Conservation (phyloP, 2,329 filamentous ascomycete genomes). For the Ophiostoma sp. region DNA sequence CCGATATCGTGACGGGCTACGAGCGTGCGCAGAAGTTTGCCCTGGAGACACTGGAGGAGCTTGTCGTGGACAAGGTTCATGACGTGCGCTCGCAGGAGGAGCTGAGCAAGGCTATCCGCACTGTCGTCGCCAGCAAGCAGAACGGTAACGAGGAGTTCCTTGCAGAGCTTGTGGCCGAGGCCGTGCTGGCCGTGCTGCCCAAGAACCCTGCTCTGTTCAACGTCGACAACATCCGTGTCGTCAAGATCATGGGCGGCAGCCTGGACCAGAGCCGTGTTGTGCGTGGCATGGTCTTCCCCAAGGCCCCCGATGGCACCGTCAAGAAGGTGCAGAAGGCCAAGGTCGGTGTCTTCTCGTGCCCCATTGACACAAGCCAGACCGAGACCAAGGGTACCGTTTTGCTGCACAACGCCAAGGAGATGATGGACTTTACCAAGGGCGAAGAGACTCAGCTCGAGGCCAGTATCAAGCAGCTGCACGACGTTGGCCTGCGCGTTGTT, state of each 20-base stretch:
- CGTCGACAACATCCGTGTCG: slow-evolving; percentile 96
- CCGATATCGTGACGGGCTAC: slow-evolving; percentile 92
- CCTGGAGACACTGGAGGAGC: slow-evolving; percentile 76
- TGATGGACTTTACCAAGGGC: slow-evolving; percentile 96
- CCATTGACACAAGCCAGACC: slow-evolving; percentile 91
- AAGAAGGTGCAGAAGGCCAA: slow-evolving; percentile 92
- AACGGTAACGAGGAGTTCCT: slow-evolving; percentile 87
- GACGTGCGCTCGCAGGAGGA: slow-evolving; percentile 76
- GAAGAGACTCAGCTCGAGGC: slow-evolving; percentile 90
- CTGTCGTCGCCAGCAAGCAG: slow-evolving; percentile 95
- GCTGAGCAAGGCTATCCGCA: slow-evolving; percentile 90
- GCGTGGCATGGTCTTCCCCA: slow-evolving; percentile 96
- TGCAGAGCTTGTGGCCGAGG: slow-evolving; percentile 79
- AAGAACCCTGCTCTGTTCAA: slow-evolving; percentile 97
- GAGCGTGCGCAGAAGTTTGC: slow-evolving; percentile 90
- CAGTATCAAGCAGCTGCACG: slow-evolving; percentile 89
- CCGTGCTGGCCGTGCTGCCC: slow-evolving; percentile 78
- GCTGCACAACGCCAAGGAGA: slow-evolving; percentile 94
- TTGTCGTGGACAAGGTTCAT: slow-evolving; percentile 84
- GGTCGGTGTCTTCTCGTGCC: slow-evolving; percentile 93
- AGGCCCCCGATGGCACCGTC: slow-evolving; percentile 84
- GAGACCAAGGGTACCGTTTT: slow-evolving; percentile 98
- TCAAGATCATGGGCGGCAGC: slow-evolving; percentile 98
- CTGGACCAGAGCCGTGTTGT: slow-evolving; percentile 91
- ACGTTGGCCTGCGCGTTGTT: slow-evolving; percentile 86